Percentiles rank a stretch among this genome's conserved stretches.
Conservation (phyloP, 108 stramenopile genomes). For the Fistulifera solaris region DNA sequence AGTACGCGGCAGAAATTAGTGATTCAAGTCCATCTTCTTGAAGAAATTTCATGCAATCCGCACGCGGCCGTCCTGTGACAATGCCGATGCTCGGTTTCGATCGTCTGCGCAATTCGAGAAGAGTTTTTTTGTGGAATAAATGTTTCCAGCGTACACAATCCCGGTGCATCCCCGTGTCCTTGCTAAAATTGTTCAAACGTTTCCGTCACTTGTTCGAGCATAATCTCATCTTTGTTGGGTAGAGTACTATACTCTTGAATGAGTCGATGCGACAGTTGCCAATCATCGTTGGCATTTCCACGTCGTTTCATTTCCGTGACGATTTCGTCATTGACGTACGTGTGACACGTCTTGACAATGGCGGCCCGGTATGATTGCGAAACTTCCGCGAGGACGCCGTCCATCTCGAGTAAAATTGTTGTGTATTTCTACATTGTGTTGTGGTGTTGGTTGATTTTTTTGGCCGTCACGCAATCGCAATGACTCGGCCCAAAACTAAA, state of each 20-base stretch:
- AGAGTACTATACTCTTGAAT: constrained; percentile 28
- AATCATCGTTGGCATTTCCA: constrained; percentile 89
- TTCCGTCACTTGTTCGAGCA: constrained; percentile 69
- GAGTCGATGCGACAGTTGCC: constrained; percentile 70
- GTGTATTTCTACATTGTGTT: too few relatives aligned
- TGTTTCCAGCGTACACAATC: constrained; percentile 59
- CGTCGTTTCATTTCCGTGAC: constrained; percentile 68
- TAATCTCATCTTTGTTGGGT: constrained; percentile 40
- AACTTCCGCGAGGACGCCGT: constrained; percentile 90
- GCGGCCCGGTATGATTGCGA: constrained; percentile 67
- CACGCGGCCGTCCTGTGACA: constrained; percentile 81
- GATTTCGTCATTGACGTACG: constrained; percentile 51
- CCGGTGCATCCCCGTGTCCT: constrained; percentile 29
- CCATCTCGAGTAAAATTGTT: constrained; percentile 85
- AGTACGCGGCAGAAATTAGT: constrained; percentile 58
- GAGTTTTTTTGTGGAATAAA: constrained; percentile 56
- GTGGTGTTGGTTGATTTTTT: too few relatives aligned
- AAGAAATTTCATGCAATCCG: constrained; percentile 78
- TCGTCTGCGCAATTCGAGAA: constrained; percentile 53
- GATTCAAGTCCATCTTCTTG: constrained; percentile 33
- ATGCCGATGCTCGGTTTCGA: constrained; percentile 44
- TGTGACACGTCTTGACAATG: constrained; percentile 60
- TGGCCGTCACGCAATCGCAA: too few relatives aligned
- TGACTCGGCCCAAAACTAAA: too few relatives aligned
- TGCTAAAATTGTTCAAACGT: constrained; percentile 86